phyloP scores from a whole-genome alignment of 2,329 filamentous ascomycete species.

The Verticillium longisporum region DNA sequence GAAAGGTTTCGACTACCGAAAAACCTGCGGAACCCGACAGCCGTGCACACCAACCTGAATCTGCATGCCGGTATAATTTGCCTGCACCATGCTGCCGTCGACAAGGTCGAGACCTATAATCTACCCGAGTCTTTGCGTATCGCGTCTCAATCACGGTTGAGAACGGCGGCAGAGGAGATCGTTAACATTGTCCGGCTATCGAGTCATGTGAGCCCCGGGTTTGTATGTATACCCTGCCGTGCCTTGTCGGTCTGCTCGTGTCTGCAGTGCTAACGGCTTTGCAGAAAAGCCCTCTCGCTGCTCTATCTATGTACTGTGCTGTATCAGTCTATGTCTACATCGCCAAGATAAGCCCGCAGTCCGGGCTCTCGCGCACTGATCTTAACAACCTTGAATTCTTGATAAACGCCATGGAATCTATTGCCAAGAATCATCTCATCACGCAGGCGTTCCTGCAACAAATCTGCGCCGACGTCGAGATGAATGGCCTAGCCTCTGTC shows the following conservation, averaged over 20 bases:
- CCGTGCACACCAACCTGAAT: conserved; percentile 80
- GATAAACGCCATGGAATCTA: conserved; percentile 68
- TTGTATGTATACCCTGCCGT: conserved; percentile 42
- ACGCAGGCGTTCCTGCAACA: conserved; percentile 83
- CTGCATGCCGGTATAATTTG: conserved; percentile 85
- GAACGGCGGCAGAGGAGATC: conserved; percentile 77
- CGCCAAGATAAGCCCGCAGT: conserved; percentile 58
- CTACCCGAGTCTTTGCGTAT: conserved; percentile 59
- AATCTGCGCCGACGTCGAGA: conserved; percentile 71
- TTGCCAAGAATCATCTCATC: conserved; percentile 67
- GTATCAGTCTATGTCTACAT: conserved; percentile 78
- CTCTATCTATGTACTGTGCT: conserved; percentile 80
- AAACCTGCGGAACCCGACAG: conserved; percentile 61
- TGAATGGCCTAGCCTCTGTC: conserved; percentile 30
- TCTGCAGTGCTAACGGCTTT: conserved; percentile 3
- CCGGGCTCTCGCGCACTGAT: conserved; percentile 43
- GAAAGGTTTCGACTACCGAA: conserved; percentile 65
- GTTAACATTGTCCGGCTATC: conserved; percentile 76
- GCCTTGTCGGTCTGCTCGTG: neutral
- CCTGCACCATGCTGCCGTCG: conserved; percentile 80
- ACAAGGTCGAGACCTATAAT: conserved; percentile 69
- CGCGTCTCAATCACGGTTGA: conserved; percentile 65
- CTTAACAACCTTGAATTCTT: conserved; percentile 63
- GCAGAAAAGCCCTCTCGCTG: conserved; percentile 70
- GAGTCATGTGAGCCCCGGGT: conserved; percentile 59